A percentile compares a stretch with the other conserved stretches of the same genome.
Conservation (phyloP, 2,329 filamentous ascomycete species). For the Drechslera avenae region DNA sequence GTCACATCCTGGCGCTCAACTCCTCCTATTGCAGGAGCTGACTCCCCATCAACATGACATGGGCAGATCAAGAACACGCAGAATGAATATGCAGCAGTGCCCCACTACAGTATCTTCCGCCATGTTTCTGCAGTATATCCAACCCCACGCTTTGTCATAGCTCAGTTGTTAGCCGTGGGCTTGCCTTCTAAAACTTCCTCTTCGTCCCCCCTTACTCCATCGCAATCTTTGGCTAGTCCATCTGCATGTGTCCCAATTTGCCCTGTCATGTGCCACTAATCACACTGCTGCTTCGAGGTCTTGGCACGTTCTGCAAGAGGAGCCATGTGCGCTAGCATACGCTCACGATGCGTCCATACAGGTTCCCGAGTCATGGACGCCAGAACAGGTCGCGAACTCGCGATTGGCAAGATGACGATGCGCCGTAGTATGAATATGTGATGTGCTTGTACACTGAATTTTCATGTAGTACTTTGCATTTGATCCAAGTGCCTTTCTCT, state of each 20-base stretch:
- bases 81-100: constrained; percentile 1
- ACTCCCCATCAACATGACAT: neutral
- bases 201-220: neutral
- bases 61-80: neutral
- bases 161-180: neutral
- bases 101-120: neutral
- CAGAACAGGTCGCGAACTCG: neutral
- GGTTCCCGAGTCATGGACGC: neutral
- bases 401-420: no score
- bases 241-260: neutral
- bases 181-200: no score
- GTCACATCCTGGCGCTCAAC: constrained; percentile 2
- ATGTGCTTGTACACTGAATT: no score
- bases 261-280: neutral
- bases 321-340: neutral
- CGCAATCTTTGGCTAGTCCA: neutral
- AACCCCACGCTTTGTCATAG: neutral
- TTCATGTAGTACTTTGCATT: no score
- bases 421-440: no score
- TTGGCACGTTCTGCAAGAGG: neutral
- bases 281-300: constrained; percentile 3
- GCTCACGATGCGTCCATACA: neutral
- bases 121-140: neutral
- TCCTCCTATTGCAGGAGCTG: neutral
- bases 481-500: no score